Conservation (phyloP, 441 rosid species). For the Dalechampia spathulata region DNA sequence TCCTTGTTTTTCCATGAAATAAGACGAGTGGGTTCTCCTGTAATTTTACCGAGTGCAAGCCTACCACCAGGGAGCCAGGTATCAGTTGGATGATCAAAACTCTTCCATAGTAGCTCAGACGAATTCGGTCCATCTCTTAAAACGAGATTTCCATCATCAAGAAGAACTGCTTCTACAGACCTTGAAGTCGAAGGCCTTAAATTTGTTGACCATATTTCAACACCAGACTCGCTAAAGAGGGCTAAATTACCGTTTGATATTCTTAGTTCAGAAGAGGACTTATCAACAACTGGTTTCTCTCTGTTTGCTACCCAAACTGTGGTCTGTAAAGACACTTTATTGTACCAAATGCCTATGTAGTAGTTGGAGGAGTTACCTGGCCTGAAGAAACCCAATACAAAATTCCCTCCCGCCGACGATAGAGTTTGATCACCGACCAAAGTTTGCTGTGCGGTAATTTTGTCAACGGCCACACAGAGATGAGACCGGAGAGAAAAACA, state of each 20-base stretch:
- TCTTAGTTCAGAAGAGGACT: conserved; percentile 19
- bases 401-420: conserved; percentile 21
- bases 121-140: conserved; percentile 30
- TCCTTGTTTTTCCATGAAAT: conserved; percentile 50
- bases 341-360: conserved; percentile 69
- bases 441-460: conserved; percentile 24
- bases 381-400: conserved; percentile 40
- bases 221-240: conserved; percentile 28
- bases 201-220: conserved; percentile 47
- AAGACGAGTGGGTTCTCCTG: conserved; percentile 25
- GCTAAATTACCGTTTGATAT: conserved; percentile 36
- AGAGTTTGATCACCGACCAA: conserved; percentile 36
- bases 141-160: conserved; percentile 52
- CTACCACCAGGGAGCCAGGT: conserved; percentile 75
- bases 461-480: conserved; percentile 27
- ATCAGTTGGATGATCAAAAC: conserved; percentile 49
- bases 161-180: conserved; percentile 39
- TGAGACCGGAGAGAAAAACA: too few relatives aligned
- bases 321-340: conserved; percentile 21
- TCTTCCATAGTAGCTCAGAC: conserved; percentile 42
- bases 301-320: conserved; percentile 46
- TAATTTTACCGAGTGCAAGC: conserved; percentile 35
- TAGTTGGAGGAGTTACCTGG: conserved; percentile 38
- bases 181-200: conserved; percentile 26
- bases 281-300: conserved; percentile 23